Base-by-base conservation (phyloP, 169 alveolate species). In the Plasmodium falciparum region DNA sequence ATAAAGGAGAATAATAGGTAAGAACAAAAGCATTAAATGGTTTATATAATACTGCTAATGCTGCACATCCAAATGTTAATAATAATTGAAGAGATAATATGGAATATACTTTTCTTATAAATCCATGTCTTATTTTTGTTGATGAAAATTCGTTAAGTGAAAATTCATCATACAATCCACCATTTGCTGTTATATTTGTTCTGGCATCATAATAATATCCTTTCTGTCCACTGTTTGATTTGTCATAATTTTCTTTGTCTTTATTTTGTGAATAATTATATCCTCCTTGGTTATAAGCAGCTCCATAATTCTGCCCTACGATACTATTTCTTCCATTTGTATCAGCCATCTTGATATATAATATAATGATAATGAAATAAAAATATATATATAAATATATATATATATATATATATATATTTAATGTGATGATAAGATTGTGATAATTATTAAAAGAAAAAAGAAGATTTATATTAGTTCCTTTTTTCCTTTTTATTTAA, bases 71-170 rank as follows among this genome's bases (percentile, higher is more conserved):
- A 88, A 74, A 91, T 45, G 97, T 95, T 26, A 96, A 92, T 12
- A 93, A 50, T 7, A 96, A 80, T 54, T 95, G 96, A 11, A 94
- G 69, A 17, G 95, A 88, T 15, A 96, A 91, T n/a, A 96, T 92
- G 47, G 93, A 69, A 74, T 95, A 96, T 13, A 96, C 98, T 73
- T 96, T 95, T 63, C 88, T 93, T 29, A 96, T 93, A 75, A 96
- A 96, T 26, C 93, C 97, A 88, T 96, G 97, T 49, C 97, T 76
- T n/a, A 95, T 73, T 59, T 94, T 92, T 63, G 93, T 89, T 26
- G 96, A 94, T 1, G 96, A 69, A 58, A 69, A 83, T 70, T 83
- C 91, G 33, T 83, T 83, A 12, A 83, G 74, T 13, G 90, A 80
- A 54, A 29, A 70, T 29, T 80, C 90, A 47, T 80, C 90, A 43